These are phyloP conservation scores for Thermomyces lanuginosus DNA, from an alignment of 2,329 filamentous ascomycete genomes.

Conservation along the genomic window DNA sequence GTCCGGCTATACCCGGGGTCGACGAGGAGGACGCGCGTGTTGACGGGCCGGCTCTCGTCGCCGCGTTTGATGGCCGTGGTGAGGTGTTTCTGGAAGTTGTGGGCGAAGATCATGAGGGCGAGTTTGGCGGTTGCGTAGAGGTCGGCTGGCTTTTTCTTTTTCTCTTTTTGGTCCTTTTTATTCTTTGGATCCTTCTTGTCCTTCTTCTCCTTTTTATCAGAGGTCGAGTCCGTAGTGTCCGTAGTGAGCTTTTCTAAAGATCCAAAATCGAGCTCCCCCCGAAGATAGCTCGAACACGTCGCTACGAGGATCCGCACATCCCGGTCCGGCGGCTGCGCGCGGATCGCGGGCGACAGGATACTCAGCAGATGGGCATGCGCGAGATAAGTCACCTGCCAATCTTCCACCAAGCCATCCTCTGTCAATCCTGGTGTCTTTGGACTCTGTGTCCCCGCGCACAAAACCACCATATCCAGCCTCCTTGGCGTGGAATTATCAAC, in stretches of 20 bases:
- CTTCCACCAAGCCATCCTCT: conserved; percentile 65
- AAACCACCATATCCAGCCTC: conserved; percentile 73
- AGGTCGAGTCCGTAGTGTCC: conserved; percentile 4
- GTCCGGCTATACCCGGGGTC: conserved; percentile 78
- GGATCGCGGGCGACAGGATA: conserved; percentile 76
- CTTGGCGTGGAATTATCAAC: conserved; percentile 86
- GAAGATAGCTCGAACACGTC: conserved; percentile 79
- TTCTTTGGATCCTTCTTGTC: conserved; percentile 11
- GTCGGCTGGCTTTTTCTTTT: conserved; percentile 7
- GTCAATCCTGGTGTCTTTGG: conserved; percentile 42
- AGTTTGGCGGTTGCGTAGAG: conserved; percentile 52
- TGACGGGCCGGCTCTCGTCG: conserved; percentile 66
- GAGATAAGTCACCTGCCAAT: conserved; percentile 90
- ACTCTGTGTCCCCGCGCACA: conserved; percentile 63
- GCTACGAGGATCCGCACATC: conserved; percentile 79
- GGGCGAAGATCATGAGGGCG: conserved; percentile 75
- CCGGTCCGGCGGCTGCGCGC: conserved; percentile 80
- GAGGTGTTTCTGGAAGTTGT: conserved; percentile 84
- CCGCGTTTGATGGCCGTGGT: conserved; percentile 69
- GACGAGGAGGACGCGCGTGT: conserved; percentile 66
- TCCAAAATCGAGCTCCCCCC: conserved; percentile 45
- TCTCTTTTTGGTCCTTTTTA: conserved; percentile 2
- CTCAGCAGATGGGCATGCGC: conserved; percentile 89
- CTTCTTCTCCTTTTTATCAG: conserved; percentile 29
- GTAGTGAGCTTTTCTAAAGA: conserved; percentile 6